Evolutionary conservation across 2,329 filamentous ascomycete species (phyloP), one percentile per base, ranked within the genome.

Genomic region (Exophiala calicioides): DNA sequence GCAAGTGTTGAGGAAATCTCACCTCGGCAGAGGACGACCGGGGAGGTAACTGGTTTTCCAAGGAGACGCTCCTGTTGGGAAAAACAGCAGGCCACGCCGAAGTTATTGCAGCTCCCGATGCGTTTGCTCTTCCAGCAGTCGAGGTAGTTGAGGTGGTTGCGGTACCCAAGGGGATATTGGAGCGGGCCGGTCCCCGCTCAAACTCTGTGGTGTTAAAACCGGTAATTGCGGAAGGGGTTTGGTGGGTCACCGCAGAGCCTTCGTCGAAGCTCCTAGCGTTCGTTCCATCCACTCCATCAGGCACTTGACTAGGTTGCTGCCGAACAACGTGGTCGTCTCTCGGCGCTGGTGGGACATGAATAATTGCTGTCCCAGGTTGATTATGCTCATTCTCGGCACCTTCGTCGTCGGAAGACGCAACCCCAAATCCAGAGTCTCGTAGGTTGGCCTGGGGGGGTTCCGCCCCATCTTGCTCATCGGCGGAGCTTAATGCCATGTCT

Each of bases 361-460:
- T n/a, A n/a, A n/a, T n/a, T n/a, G n/a, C n/a, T n/a, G n/a, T n/a
- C n/a, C n/a, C n/a, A n/a, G n/a, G n/a, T n/a, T n/a, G n/a, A n/a
- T n/a, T 15, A 13, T 53, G 30, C 24, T 20, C 35, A 12, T 45
- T 32, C 30, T 43, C 21, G 8, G 24, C 32, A 26, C 48, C 15
- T 7, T 42, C 45, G 13, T 49, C 9, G n/a, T 37, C 45, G 9
- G 37, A 16, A 18, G 12, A 41, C 44, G 42, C 41, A 29, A 52
- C 45, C 1, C 52, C 49, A 42, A 52, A 52, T 16, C 48, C 52
- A 30, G 52, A 55, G 24, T 55, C 52, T 18, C 52, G 37, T 24
- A 33, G 45, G 23, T 50, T 45, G 5, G 30, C 13, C n/a, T 36
- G 34, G 12, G 42, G 33, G 5, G 32, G 26, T 19, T 21, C 29